A percentile compares a stretch with the other conserved stretches of the same genome.
These are phyloP conservation scores for Fusarium siculi DNA, from an alignment of 2,329 filamentous ascomycete genomes.

Conservation along the genomic window DNA sequence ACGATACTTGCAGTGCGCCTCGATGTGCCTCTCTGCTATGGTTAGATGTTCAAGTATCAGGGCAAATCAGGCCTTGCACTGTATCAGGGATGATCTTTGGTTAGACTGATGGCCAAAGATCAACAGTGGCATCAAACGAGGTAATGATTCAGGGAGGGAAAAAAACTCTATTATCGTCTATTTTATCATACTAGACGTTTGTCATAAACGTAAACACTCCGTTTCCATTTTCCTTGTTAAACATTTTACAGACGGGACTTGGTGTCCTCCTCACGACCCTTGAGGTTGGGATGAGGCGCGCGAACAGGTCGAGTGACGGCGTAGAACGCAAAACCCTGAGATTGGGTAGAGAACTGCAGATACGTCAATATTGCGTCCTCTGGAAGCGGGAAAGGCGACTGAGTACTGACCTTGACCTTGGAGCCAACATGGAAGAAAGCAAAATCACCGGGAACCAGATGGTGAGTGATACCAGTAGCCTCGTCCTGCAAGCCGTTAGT, in stretches of 20 bases:
- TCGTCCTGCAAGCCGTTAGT: conserved; percentile 30
- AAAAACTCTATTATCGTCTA: conserved; percentile 9
- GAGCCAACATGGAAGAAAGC: conserved; percentile 43
- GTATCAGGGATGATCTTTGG: too few species aligned
- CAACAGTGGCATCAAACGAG: background rate
- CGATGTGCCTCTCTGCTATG: background rate
- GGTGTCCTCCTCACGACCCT: conserved; percentile 36
- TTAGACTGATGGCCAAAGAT: too few species aligned
- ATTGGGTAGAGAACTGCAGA: conserved; percentile 41
- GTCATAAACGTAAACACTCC: background rate
- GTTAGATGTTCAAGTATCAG: too few species aligned
- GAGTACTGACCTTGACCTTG: conserved; percentile 36
- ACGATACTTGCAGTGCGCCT: too few species aligned
- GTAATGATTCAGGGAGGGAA: fast-evolving
- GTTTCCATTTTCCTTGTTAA: background rate
- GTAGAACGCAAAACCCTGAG: conserved; percentile 40
- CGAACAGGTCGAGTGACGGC: conserved; percentile 40
- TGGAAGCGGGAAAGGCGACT: fast-evolving
- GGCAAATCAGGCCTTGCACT: too few species aligned
- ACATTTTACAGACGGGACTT: conserved; percentile 31
- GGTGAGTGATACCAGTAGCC: conserved; percentile 41
- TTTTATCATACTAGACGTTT: conserved; percentile 1
- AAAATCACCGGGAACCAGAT: conserved; percentile 37
- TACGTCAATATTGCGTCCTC: fast-evolving
- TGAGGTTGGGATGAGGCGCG: conserved; percentile 36